Evolutionary conservation across 2,329 filamentous ascomycete species (phyloP), one percentile per base, ranked within the genome.

Genomic region (Lojkania enalia): DNA sequence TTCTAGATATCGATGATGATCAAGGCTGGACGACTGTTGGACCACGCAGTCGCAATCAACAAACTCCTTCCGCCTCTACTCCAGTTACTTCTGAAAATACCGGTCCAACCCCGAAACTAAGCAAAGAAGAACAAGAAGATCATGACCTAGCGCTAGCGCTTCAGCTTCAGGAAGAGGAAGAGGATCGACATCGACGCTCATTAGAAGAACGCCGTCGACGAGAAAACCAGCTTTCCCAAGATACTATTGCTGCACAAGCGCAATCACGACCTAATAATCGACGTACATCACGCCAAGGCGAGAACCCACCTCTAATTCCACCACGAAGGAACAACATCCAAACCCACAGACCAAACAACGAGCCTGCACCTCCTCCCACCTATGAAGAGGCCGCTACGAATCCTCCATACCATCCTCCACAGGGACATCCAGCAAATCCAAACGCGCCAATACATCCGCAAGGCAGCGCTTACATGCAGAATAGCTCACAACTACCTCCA

Each of bases 161-260:
- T 5, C 94, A 97, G 63, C 79, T 96, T 1, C 92, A 97, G 66
- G 94, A 97, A 61, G 90, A 96, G 65, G 92, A 97, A 67, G 90
- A 96, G 52, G 85, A 90, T 59, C 80, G 84, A 12, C 83, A 90
- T 52, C 80, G 81, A n/a, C 73, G 69, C 43, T 71, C 65, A n/a
- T 42, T 82, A 38, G 79, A 83, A 37, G 82, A 80, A 7, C 80
- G 84, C 1, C 78, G 85, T 5, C 75, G 77, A 9, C 76, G 82
- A n/a, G 85, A 90, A 65, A 83, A 82, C 42, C 74, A 82, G 45
- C 74, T 88, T 1, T 87, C 84, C 0, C 84, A 87, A 60, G 82
- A 84, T 50, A 87, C 79, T 54, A 87, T 90, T 44, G 82, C 86
- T 55, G 41, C 61, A 38, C 60, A 60, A 42, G 51, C 55, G 30